A percentile compares a stretch with the other conserved stretches of the same genome.
Evolutionary conservation across 2,329 filamentous ascomycete species (phyloP).

Genomic region (Trichoderma sp.): DNA sequence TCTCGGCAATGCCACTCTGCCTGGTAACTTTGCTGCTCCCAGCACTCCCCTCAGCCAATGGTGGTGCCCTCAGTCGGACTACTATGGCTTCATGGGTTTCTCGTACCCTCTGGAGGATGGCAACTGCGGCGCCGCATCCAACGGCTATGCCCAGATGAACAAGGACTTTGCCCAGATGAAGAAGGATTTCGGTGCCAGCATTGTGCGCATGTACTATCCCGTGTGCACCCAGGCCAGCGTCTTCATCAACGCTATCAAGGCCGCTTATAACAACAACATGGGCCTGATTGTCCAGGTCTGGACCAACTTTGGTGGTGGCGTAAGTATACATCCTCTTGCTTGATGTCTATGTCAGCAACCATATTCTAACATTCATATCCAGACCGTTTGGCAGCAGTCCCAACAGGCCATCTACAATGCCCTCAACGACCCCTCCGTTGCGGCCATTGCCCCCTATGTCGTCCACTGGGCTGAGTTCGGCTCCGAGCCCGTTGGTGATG

Average conservation of each 20-base stretch:
- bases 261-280: slow-evolving; percentile 24
- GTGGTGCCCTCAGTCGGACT: slow-evolving; percentile 25
- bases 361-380: not conserved
- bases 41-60: slow-evolving; percentile 19
- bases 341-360: too few species aligned
- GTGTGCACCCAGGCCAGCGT: slow-evolving; percentile 21
- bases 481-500: slow-evolving; percentile 25
- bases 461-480: slow-evolving; percentile 25
- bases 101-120: slow-evolving; percentile 24
- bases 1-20: slow-evolving; percentile 21
- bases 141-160: slow-evolving; percentile 23
- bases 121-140: slow-evolving; percentile 20
- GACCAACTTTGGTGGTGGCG: slow-evolving; percentile 25
- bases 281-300: slow-evolving; percentile 24
- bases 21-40: slow-evolving; percentile 17
- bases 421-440: slow-evolving; percentile 21
- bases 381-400: slow-evolving; percentile 23
- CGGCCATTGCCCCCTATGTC: slow-evolving; percentile 23
- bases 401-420: slow-evolving; percentile 24
- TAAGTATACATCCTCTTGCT: slow-evolving; percentile 1
- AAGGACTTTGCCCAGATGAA: slow-evolving; percentile 25
- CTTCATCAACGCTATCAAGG: slow-evolving; percentile 24
- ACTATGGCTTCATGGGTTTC: slow-evolving; percentile 25
- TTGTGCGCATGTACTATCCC: slow-evolving; percentile 26
- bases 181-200: slow-evolving; percentile 23